These are phyloP conservation scores for Aspergillus jensenii DNA, from an alignment of 2,329 filamentous ascomycete species.

Conservation along the genomic window DNA sequence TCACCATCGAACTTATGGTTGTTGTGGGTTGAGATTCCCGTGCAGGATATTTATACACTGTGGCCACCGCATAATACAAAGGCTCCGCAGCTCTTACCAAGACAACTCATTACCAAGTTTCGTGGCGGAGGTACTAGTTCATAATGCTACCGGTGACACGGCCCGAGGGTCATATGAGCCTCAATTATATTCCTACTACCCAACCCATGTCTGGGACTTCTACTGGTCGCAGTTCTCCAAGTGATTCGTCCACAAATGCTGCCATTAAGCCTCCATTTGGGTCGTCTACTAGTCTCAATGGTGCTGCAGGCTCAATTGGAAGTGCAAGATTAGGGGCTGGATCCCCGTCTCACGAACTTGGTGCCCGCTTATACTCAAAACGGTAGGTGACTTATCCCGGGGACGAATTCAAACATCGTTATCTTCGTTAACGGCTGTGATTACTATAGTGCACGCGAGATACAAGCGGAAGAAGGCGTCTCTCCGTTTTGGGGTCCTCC, in stretches of 20 bases:
- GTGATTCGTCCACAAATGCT: conserved; percentile 66
- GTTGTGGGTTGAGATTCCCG: conserved; percentile 19
- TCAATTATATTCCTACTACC: conserved; percentile 72
- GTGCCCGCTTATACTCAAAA: conserved; percentile 82
- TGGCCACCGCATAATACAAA: conserved; percentile 3
- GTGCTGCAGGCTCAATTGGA: conserved; percentile 51
- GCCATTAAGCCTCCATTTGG: conserved; percentile 71
- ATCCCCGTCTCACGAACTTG: conserved; percentile 92
- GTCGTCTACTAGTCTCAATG: conserved; percentile 61
- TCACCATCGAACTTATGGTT: conserved; percentile 20
- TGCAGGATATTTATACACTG: conserved; percentile 17
- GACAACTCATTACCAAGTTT: conserved; percentile 12
- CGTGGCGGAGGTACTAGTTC: conserved; percentile 58
- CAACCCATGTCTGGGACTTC: conserved; percentile 76
- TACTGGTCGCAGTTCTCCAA: conserved; percentile 75
- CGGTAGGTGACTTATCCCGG: conserved; percentile 60
- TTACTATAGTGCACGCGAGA: conserved; percentile 75
- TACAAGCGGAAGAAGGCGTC: conserved; percentile 94
- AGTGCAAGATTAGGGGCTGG: conserved; percentile 77
- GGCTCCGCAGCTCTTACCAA: conserved; percentile 2
- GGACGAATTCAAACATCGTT: neutral
- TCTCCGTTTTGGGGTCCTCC: conserved; percentile 87
- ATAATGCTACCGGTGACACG: conserved; percentile 86
- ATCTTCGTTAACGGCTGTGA: conserved; percentile 10
- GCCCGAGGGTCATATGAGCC: conserved; percentile 78